These are phyloP conservation scores for Chaetomium fimeti DNA, from an alignment of 495 filamentous ascomycete genomes.

Conservation along the genomic window DNA sequence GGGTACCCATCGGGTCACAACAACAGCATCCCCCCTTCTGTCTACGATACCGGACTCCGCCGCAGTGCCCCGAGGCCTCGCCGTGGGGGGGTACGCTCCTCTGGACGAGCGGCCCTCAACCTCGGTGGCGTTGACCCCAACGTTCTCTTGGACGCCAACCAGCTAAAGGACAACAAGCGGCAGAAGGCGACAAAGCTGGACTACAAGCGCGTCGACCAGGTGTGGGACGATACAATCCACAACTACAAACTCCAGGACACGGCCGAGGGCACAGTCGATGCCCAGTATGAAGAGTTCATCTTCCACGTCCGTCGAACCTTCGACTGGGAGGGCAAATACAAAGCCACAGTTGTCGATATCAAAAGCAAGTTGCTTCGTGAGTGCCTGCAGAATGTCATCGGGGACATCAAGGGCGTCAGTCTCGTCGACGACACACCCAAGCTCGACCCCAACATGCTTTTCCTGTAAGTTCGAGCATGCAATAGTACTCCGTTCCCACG, in stretches of 20 bases:
- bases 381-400: conserved; percentile 70
- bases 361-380: conserved; percentile 79
- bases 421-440: conserved; percentile 77
- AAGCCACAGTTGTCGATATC: conserved; percentile 75
- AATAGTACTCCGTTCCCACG: neutral
- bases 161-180: conserved; percentile 48
- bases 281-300: conserved; percentile 80
- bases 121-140: conserved; percentile 27
- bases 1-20: conserved; percentile 11
- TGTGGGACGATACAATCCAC: conserved; percentile 76
- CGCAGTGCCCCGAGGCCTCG: conserved; percentile 8
- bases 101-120: conserved; percentile 14
- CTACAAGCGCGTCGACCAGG: conserved; percentile 84
- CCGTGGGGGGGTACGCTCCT: conserved; percentile 14
- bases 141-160: conserved; percentile 41
- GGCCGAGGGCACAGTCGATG: conserved; percentile 64
- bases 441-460: conserved; percentile 83
- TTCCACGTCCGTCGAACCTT: conserved; percentile 86
- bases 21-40: conserved; percentile 17
- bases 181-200: conserved; percentile 61
- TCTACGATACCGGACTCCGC: conserved; percentile 20
- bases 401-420: conserved; percentile 77
- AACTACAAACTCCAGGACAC: conserved; percentile 83
- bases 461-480: conserved; percentile 50
- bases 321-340: conserved; percentile 84